Evolutionary conservation across 805 yeast genomes (phyloP), one percentile per base, ranked within the genome.

Genomic region (Nematodospora valgi): DNA sequence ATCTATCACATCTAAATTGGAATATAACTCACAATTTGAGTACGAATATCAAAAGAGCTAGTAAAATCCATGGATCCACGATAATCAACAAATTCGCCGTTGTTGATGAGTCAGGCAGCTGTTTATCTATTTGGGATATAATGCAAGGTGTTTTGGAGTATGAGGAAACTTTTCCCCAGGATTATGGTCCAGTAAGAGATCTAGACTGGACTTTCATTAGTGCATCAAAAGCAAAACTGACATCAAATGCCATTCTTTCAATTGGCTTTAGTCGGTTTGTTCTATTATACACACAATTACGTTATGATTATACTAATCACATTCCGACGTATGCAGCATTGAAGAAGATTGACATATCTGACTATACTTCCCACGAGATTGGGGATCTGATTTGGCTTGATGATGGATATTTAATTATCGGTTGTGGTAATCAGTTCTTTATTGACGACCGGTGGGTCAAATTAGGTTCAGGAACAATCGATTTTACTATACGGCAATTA

Each of bases 351-450:
- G 88, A 83, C 48, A 76, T 89, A 3, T 67, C 78, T 1, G 70
- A 70, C 22, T 84, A 74, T 49, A 88, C 96, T 0, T 65, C 85
- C 0, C 96, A 88, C 52, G 68, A 68, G 11, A 87, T 89, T 40
- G 96, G 96, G 6, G 97, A 89, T 54, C 82, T 94, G 11, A 68
- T 83, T 10, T 91, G 97, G 97, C 64, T 91, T 44, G 70, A 74
- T 31, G 78, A 81, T 48, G 95, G 94, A 1, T 73, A 79, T 12
- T 69, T 89, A 35, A 89, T 85, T 1, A 77, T 86, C 38, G 96
- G 93, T 3, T 70, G 91, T 11, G 97, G 97, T 0, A 89, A 89
- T 56, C 97, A 89, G 53, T 71, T 89, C 30, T 88, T 85, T 48
- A 70, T 89, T 23, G 85, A 85, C 39, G 95, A 87, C 52, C 80